Evolutionary conservation across 2,329 filamentous ascomycete species (phyloP).

Genomic region (Scedosporium minutisporum): DNA sequence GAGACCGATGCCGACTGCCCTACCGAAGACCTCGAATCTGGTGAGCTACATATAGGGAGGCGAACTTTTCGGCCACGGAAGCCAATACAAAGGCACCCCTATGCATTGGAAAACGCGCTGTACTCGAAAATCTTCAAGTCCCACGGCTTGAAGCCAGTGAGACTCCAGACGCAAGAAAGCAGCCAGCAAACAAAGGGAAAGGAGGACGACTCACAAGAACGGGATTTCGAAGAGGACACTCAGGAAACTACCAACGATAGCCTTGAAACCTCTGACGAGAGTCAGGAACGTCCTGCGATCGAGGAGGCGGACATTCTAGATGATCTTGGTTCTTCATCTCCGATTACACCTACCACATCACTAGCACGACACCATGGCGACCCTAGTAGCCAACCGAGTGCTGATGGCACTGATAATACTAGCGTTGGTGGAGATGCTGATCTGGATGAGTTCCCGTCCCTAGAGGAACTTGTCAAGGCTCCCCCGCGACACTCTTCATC

Average conservation of each 20-base stretch:
- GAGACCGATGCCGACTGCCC: neutral
- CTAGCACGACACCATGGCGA: constrained; percentile 13
- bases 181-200: constrained; percentile 16
- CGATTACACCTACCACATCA: constrained; percentile 8
- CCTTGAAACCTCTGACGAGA: constrained; percentile 21
- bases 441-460: constrained; percentile 18
- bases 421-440: constrained; percentile 25
- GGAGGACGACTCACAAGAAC: constrained; percentile 34
- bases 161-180: constrained; percentile 24
- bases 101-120: constrained; percentile 44
- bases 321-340: neutral
- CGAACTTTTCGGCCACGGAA: constrained; percentile 49
- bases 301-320: constrained; percentile 7
- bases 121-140: constrained; percentile 44
- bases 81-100: constrained; percentile 52
- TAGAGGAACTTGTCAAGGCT: constrained; percentile 23
- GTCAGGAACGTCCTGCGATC: constrained; percentile 17
- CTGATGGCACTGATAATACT: constrained; percentile 25
- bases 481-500: constrained; percentile 8
- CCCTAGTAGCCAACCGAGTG: constrained; percentile 24
- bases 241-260: constrained; percentile 13
- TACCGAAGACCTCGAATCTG: constrained; percentile 6
- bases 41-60: constrained; percentile 23
- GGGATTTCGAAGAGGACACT: constrained; percentile 38
- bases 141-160: constrained; percentile 44